phyloP scores from a whole-genome alignment of 345 rosid genomes.

The Eucalyptus caleyi region DNA sequence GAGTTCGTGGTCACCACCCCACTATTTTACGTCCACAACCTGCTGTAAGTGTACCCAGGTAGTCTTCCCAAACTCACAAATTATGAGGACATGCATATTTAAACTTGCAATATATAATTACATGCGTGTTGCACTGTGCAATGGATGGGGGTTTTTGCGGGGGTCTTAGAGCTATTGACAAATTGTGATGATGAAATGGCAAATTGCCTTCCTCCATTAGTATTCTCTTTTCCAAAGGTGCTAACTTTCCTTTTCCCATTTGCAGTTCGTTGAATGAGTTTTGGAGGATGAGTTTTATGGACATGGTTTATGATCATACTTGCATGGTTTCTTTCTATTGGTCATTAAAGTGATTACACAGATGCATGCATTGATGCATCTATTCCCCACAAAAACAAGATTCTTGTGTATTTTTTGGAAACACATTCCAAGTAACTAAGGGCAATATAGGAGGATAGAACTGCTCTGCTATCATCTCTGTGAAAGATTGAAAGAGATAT shows the following conservation, averaged over 20 bases:
- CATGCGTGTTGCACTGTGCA: not conserved
- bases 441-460: not conserved
- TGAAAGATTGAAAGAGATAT: not conserved
- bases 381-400: not conserved
- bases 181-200: not conserved
- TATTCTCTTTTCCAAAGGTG: not conserved
- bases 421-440: not conserved
- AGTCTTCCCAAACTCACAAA: not conserved
- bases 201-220: not conserved
- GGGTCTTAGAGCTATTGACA: not conserved
- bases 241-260: not conserved
- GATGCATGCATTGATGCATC: not conserved
- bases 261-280: not conserved
- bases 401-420: not conserved
- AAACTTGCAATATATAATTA: not conserved
- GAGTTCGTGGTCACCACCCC: not conserved
- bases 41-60: not conserved
- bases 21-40: not conserved
- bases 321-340: not conserved
- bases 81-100: not conserved
- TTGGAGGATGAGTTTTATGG: not conserved
- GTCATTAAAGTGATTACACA: not conserved
- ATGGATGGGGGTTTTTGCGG: not conserved
- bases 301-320: not conserved
- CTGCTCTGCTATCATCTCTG: not conserved